These are phyloP conservation scores for Leccinellum rugosiceps DNA, from an alignment of 768 basidiomycete species.

Conservation along the genomic window DNA sequence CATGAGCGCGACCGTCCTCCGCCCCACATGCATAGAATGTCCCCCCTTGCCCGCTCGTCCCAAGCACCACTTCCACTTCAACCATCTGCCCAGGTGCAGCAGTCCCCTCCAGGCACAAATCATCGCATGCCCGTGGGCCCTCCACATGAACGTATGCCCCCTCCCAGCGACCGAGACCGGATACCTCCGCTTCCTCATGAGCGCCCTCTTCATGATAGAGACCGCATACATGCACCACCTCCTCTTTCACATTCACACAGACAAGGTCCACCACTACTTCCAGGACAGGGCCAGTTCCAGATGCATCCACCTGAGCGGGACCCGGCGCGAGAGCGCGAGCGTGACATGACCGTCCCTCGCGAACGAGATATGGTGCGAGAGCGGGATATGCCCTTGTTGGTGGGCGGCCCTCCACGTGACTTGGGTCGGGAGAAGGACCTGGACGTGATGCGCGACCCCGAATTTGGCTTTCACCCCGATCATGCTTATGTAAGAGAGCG, in stretches of 20 bases:
- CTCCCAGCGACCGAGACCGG: conserved; percentile 24
- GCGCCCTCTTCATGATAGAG: conserved; percentile 20
- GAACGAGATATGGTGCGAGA: conserved; percentile 26
- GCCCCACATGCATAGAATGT: conserved; percentile 24
- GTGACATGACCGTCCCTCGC: conserved; percentile 15
- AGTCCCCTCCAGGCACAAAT: conserved; percentile 23
- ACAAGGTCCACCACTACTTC: conserved; percentile 18
- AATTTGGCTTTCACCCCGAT: conserved; percentile 21
- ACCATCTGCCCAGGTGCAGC: conserved; percentile 14
- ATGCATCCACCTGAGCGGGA: conserved; percentile 29
- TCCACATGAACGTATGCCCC: conserved; percentile 24
- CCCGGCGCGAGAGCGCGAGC: conserved; percentile 22
- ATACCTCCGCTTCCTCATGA: conserved; percentile 24
- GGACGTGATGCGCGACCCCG: conserved; percentile 24
- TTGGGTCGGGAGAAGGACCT: conserved; percentile 21
- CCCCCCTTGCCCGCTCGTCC: conserved; percentile 20
- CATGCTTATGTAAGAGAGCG: conserved; percentile 25
- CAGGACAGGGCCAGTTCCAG: conserved; percentile 33
- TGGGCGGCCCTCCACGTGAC: conserved; percentile 24
- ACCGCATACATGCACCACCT: conserved; percentile 29
- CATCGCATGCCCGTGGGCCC: conserved; percentile 22
- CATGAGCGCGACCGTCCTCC: conserved; percentile 25
- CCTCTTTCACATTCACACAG: conserved; percentile 20
- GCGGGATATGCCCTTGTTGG: conserved; percentile 17
- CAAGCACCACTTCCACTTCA: conserved; percentile 11